Percentiles rank a stretch among this genome's conserved stretches.
phyloP scores from a whole-genome alignment of 345 rosid species.

The Lumnitzera racemosa region DNA sequence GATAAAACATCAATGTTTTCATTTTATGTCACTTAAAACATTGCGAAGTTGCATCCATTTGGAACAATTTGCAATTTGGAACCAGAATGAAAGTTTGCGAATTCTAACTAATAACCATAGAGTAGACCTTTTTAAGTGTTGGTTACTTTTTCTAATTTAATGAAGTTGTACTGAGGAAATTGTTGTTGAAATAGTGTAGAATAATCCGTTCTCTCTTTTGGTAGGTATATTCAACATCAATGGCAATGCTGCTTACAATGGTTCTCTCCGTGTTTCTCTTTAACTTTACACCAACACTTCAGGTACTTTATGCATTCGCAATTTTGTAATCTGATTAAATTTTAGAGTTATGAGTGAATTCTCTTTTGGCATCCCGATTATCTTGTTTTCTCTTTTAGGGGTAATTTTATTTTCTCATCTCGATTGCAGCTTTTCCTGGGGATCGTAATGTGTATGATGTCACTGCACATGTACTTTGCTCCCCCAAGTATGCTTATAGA shows the following conservation, averaged over 20 bases:
- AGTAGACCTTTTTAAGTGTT: constrained; percentile 3
- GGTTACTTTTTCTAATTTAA: background rate
- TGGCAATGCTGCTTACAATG: constrained; percentile 88
- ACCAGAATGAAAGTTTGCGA: background rate
- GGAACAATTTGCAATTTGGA: no score
- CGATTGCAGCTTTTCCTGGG: constrained; percentile 90
- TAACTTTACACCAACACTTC: constrained; percentile 62
- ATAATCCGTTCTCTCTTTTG: constrained; percentile 5
- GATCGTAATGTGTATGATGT: constrained; percentile 89
- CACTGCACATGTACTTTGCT: constrained; percentile 88
- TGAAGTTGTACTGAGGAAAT: no score
- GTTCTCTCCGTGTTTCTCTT: constrained; percentile 65
- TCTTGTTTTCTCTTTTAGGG: background rate
- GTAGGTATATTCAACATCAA: constrained; percentile 80
- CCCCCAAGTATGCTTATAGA: constrained; percentile 65
- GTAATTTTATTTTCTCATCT: background rate
- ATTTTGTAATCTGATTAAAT: no score
- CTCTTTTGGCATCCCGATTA: no score
- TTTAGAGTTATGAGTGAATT: no score
- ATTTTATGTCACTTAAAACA: no score
- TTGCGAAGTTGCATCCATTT: no score
- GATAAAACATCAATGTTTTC: no score
- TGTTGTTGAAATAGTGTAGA: no score
- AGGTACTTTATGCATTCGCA: constrained; percentile 23
- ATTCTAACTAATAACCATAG: background rate